These are phyloP conservation scores for Bullera alba DNA, from an alignment of 768 basidiomycete genomes.

Conservation along the genomic window DNA sequence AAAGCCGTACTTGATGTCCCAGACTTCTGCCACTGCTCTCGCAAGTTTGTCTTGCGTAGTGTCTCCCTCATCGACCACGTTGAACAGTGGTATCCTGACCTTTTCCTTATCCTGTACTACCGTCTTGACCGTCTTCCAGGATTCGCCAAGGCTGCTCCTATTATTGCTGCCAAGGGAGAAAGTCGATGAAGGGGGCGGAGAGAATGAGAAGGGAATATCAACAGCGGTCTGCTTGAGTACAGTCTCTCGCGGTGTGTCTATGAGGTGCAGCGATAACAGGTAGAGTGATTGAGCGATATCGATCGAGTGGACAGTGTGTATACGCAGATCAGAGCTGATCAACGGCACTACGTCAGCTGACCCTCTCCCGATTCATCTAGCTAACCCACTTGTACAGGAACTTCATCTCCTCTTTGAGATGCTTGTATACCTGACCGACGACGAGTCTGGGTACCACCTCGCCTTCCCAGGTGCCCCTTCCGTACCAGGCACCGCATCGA, in stretches of 20 bases:
- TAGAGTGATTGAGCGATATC: slow-evolving; percentile 34
- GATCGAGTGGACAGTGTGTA: slow-evolving; percentile 36
- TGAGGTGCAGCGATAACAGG: slow-evolving; percentile 21
- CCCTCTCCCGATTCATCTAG: background rate
- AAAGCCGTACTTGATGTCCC: slow-evolving; percentile 43
- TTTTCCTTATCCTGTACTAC: slow-evolving; percentile 25
- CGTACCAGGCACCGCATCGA: slow-evolving; percentile 37
- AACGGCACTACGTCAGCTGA: background rate
- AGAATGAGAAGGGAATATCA: slow-evolving; percentile 16
- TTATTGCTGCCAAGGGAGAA: slow-evolving; percentile 12
- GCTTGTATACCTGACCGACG: slow-evolving; percentile 36
- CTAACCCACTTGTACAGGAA: slow-evolving; percentile 40
- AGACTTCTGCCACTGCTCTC: slow-evolving; percentile 31
- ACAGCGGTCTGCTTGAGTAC: slow-evolving; percentile 9
- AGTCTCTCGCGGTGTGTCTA: slow-evolving; percentile 10
- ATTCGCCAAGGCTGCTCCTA: slow-evolving; percentile 18
- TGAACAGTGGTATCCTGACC: slow-evolving; percentile 37
- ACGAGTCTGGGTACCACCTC: slow-evolving; percentile 36
- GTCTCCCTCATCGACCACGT: slow-evolving; percentile 39
- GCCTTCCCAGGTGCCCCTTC: slow-evolving; percentile 33
- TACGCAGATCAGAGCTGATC: slow-evolving; percentile 36
- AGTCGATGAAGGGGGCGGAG: slow-evolving; percentile 12
- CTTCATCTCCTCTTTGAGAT: slow-evolving; percentile 44
- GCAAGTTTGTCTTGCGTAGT: slow-evolving; percentile 39
- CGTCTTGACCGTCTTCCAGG: slow-evolving; percentile 24